phyloP scores from a whole-genome alignment of 768 basidiomycete species.

The Macrolepiota fuliginosa region DNA sequence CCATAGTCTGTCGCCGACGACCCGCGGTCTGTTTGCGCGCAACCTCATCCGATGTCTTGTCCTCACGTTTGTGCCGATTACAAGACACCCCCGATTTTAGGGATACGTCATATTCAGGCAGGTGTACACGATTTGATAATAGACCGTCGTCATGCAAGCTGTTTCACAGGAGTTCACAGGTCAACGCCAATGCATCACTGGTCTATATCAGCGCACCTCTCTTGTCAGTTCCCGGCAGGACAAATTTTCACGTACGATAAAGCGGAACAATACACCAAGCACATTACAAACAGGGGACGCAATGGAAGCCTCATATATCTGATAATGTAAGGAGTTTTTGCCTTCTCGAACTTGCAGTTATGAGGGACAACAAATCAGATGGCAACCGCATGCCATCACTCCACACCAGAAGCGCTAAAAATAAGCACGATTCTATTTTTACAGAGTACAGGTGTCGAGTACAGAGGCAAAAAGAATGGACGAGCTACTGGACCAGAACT shows the following conservation, averaged over 20 bases:
- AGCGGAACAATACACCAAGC: too few species aligned
- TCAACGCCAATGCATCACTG: neutral
- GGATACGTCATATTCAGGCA: neutral
- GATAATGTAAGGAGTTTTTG: too few species aligned
- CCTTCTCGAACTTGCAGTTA: neutral
- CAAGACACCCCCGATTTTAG: too few species aligned
- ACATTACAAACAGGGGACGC: too few species aligned
- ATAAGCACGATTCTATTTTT: constrained; percentile 4
- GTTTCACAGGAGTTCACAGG: neutral
- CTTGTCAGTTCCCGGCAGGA: too few species aligned
- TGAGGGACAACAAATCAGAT: neutral
- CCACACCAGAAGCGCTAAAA: neutral
- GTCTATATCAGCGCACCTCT: too few species aligned
- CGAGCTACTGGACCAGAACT: constrained; percentile 1
- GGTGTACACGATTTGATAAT: neutral
- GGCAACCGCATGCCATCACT: neutral
- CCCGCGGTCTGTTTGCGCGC: too few species aligned
- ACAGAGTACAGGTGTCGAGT: constrained; percentile 7
- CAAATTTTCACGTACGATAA: too few species aligned
- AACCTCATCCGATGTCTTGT: too few species aligned
- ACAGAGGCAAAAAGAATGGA: neutral
- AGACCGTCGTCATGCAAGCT: neutral
- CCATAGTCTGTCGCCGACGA: too few species aligned
- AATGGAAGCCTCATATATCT: too few species aligned
- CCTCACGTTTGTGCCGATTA: too few species aligned